Evolutionary conservation across 768 basidiomycete genomes (phyloP).

Genomic region (Pseudohyphozyma bogoriensis): DNA sequence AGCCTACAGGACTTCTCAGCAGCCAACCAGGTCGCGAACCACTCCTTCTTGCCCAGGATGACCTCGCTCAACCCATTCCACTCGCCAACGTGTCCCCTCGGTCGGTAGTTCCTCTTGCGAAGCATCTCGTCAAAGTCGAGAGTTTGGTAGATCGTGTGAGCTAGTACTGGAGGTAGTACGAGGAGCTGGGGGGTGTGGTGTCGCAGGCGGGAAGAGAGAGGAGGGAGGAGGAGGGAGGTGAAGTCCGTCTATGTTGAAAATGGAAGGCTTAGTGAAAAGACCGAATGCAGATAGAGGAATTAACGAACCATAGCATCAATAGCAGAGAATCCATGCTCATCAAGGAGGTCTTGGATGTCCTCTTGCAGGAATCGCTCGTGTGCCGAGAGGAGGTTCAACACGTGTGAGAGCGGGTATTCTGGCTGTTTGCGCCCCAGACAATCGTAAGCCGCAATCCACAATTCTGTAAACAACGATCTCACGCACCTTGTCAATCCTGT

Average conservation of each 20-base stretch:
- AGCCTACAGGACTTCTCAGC: constrained; percentile 84
- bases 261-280: not conserved
- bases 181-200: constrained; percentile 65
- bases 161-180: constrained; percentile 62
- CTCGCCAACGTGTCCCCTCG: constrained; percentile 35
- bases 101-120: constrained; percentile 56
- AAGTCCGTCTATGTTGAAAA: constrained; percentile 64
- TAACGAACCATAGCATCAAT: constrained; percentile 58
- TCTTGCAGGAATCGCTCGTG: constrained; percentile 70
- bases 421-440: constrained; percentile 50
- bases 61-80: constrained; percentile 76
- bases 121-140: constrained; percentile 74
- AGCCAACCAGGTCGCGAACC: constrained; percentile 83
- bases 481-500: constrained; percentile 77
- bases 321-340: constrained; percentile 51
- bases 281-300: not conserved
- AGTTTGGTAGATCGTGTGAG: constrained; percentile 91
- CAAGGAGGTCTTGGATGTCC: constrained; percentile 60
- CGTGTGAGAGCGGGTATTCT: constrained; percentile 92
- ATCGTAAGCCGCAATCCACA: not conserved
- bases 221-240: constrained; percentile 61
- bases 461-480: too few species aligned
- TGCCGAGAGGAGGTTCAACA: constrained; percentile 76
- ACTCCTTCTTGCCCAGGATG: constrained; percentile 69
- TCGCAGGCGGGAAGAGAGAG: constrained; percentile 63